Percentiles rank a stretch among this genome's conserved stretches.
Evolutionary conservation across 139 green algal genomes (phyloP).

Genomic region (Chlorella ohadii): DNA sequence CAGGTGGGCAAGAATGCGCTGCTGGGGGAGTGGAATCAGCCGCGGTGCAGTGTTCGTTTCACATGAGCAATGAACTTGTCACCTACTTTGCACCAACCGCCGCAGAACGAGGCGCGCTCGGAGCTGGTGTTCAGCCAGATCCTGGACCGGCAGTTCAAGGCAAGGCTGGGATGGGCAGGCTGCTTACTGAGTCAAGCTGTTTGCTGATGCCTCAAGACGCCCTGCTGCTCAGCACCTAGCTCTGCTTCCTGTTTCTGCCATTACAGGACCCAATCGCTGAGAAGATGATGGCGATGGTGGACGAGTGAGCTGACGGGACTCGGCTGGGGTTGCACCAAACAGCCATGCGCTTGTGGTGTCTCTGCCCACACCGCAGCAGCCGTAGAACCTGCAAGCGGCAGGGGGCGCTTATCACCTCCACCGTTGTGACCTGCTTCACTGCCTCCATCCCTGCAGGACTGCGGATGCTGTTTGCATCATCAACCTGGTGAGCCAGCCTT

Average conservation of each 20-base stretch:
- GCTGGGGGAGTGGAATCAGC: background rate
- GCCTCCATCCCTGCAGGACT: background rate
- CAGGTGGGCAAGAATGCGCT: background rate
- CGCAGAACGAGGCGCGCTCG: background rate
- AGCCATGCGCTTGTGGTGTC: background rate
- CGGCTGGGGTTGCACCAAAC: background rate
- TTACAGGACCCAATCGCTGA: background rate
- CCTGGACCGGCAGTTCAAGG: background rate
- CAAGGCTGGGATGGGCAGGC: too few species aligned
- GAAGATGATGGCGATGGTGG: slow-evolving; percentile 3
- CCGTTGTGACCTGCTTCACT: too few species aligned
- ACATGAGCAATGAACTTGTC: background rate
- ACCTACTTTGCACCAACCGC: background rate
- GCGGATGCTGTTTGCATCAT: slow-evolving; percentile 5
- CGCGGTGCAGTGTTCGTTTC: background rate
- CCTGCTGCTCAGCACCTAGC: too few species aligned
- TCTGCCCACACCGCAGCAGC: background rate
- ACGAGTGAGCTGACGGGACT: background rate
- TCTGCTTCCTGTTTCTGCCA: too few species aligned
- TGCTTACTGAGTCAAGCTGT: too few species aligned
- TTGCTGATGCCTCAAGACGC: too few species aligned
- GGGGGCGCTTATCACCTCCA: too few species aligned
- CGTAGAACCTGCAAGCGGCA: too few species aligned
- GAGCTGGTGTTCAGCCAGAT: slow-evolving; percentile 22
- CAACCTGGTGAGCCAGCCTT: background rate